Evolutionary conservation across 2,329 filamentous ascomycete species (phyloP), one percentile per base, ranked within the genome.

Genomic region (Emydomyces testavorans): DNA sequence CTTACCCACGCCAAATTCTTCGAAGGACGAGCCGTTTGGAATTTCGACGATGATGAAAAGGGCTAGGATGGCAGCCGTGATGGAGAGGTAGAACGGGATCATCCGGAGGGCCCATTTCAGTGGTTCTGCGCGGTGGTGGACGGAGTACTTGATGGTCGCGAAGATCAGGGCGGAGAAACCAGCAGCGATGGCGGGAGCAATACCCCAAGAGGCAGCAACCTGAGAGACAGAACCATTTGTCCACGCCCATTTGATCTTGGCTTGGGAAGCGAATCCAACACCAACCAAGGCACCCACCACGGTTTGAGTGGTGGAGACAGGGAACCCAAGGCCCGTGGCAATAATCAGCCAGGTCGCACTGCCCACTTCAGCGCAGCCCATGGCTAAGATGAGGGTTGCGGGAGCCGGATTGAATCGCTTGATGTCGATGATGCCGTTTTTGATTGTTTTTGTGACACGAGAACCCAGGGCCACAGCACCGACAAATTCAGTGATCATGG

Each of bases 21-120:
- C 60, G 7, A 60, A 55, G 8, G 54, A 55, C 26, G 56, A 51
- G 7, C 53, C 51, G 6, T 46, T 62, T 48, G 67, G 69, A 4
- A 63, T 61, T 54, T 71, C 67, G 50, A 74, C 63, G 39, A 82
- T 71, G 49, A 84, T 76, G 51, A 83, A 75, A 59, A 84, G 65
- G 3, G 72, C 70, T 36, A 74, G 68, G 43, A 75, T 65, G 15
- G 63, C 71, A 36, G 64, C 70, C 0, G 73, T 74, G 41, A 69
- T 54, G 40, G 71, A 66, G 44, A 75, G 68, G 57, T 73, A 76
- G 57, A 69, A 60, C 3, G 73, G 71, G 28, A 72, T 69, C 29
- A 71, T 60, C 40, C 64, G 66, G 59, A 76, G 65, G 2, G 66
- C 71, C 65, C 69, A 71, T 46, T 71, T 69, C 50, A 75, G 67